Evolutionary conservation across 352 stramenopile species (phyloP).

Genomic region (Chrysophaeum taylorii): DNA sequence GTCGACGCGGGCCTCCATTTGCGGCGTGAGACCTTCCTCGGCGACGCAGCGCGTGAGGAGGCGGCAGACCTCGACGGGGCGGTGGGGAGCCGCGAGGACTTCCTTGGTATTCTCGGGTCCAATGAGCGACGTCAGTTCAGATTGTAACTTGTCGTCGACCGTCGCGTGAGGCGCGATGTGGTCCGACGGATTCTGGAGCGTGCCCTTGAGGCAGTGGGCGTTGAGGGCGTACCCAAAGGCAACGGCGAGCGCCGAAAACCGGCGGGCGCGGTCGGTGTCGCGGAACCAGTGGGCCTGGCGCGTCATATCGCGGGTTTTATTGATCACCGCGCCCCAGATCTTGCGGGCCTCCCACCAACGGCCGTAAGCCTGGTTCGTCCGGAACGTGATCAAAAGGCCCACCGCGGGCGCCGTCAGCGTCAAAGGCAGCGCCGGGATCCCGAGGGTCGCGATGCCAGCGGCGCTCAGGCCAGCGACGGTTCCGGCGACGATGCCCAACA

Average conservation of each 20-base stretch:
- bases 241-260: neutral
- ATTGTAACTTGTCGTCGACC: neutral
- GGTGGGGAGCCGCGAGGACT: too few relatives aligned
- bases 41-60: neutral
- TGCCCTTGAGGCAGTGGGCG: too few relatives aligned
- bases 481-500: too few relatives aligned
- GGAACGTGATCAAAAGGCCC: constrained; percentile 20
- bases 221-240: constrained; percentile 13
- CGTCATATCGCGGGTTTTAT: neutral
- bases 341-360: constrained; percentile 14
- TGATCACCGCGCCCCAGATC: constrained; percentile 17
- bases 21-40: too few relatives aligned
- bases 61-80: neutral
- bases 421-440: too few relatives aligned
- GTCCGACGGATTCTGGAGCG: too few relatives aligned
- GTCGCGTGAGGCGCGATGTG: neutral
- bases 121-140: neutral
- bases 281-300: neutral
- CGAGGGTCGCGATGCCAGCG: neutral
- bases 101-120: too few relatives aligned
- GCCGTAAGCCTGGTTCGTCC: constrained; percentile 19
- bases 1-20: too few relatives aligned
- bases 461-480: too few relatives aligned
- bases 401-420: too few relatives aligned
- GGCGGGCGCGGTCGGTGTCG: constrained; percentile 5